Evolutionary conservation across 805 yeast genomes (phyloP), one percentile per base, ranked within the genome.

Genomic region (Wickerhamia fluorescens): DNA sequence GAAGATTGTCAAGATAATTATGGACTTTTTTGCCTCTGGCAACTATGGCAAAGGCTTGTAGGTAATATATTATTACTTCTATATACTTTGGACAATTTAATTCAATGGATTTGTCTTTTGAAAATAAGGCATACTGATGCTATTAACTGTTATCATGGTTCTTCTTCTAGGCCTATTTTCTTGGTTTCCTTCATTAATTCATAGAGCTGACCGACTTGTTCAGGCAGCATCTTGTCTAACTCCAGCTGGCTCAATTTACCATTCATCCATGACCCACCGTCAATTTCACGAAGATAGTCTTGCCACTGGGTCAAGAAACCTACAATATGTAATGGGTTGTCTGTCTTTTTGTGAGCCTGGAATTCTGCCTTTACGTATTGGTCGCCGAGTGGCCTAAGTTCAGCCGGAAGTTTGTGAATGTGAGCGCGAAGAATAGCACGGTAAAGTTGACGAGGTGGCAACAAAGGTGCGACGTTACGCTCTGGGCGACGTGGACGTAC

Each of bases 291-390:
- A 36, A 82, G 63, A 45, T 83, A 83, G 37, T 80, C 89, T 54
- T 92, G 98, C 99, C 99, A 92, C 36, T 85, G 79, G 1, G 94
- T 75, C 37, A 92, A 65, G 44, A 92, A 92, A 7, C 96, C 98
- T 7, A 92, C 87, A 19, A 92, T 86, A 48, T 89, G 94, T 14
- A 86, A 66, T 3, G 99, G 97, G 52, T 92, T 87, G 40, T 86
- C 95, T 5, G 80, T 71, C 27, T 63, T 56, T 35, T 76, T 72
- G 57, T 92, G 98, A 5, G 88, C 79, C 44, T 77, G 75, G 63
- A 92, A 92, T 58, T 92, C 99, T 20, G 78, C 73, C 49, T 77
- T 82, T 29, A 89, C 95, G 51, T 92, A 92, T 41, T 75, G 68
- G 54, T 92, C 96, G 4, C 98, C 99, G 14, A 92, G 65, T 29